Evolutionary conservation across 164 flowering plant genomes (phyloP).

Genomic region (Liquidambar formosana): DNA sequence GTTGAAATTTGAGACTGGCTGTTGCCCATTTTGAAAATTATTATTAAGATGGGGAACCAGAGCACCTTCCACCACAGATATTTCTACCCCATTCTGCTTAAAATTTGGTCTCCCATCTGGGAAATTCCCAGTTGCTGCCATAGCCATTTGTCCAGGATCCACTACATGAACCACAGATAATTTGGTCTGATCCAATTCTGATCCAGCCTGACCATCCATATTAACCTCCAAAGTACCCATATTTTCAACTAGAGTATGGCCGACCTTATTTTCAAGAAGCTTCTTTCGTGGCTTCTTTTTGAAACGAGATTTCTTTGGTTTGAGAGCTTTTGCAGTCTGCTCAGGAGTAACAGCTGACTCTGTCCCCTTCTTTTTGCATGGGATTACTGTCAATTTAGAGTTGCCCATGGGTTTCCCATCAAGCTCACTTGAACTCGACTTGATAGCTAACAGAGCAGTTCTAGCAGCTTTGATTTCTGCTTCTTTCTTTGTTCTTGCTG

Average conservation of each 20-base stretch:
- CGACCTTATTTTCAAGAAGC: constrained; percentile 16
- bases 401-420: constrained; percentile 21
- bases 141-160: not conserved
- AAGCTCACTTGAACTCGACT: constrained; percentile 27
- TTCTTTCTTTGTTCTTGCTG: constrained; percentile 85
- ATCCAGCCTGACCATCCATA: not conserved
- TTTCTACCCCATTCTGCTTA: constrained; percentile 4
- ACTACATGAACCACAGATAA: constrained; percentile 6
- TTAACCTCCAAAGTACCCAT: not conserved
- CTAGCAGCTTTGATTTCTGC: constrained; percentile 99
- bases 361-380: constrained; percentile 51
- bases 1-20: not conserved
- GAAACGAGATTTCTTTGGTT: constrained; percentile 53
- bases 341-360: constrained; percentile 26
- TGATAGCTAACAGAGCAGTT: constrained; percentile 83
- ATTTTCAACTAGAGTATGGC: constrained; percentile 7
- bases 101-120: constrained; percentile 3
- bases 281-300: constrained; percentile 43
- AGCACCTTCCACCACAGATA: not conserved
- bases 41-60: not conserved
- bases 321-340: constrained; percentile 38
- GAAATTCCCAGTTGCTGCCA: not conserved
- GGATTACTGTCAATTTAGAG: constrained; percentile 63
- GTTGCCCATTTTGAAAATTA: constrained; percentile 17
- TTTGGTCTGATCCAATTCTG: constrained; percentile 7